Evolutionary conservation across 1,284 basidiomycete genomes (phyloP), one percentile per base, ranked within the genome.

Genomic region (Papiliotrema terrestris): DNA sequence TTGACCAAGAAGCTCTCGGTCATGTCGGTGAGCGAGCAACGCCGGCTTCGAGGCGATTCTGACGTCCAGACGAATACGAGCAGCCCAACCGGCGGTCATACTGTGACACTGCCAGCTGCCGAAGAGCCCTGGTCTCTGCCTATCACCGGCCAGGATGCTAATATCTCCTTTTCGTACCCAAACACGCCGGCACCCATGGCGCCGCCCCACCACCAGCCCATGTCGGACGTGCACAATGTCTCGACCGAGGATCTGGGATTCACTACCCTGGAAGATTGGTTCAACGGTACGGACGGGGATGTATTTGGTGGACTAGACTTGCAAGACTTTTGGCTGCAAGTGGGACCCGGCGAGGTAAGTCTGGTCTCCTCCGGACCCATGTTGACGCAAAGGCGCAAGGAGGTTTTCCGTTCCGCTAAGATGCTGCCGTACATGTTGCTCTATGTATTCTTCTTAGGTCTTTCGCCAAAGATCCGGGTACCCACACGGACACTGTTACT

Each of bases 401-500:
- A 22, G 69, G 67, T 32, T 71, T 71, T 57, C 68, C 68, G 3
- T 71, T 70, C 57, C 57, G 65, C 11, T 70, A 41, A 15, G 29
- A 6, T 32, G 29, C 6, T n/a, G n/a, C n/a, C n/a, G n/a, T n/a
- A 5, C 29, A 32, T 5, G 29, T 6, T 32, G 29, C 5, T 43
- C 19, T 32, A 20, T 38, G 37, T n/a, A 46, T 57, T 17, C 45
- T 54, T 61, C 75, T 80, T 82, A 41, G 79, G 79, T 59, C 89
- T 77, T 52, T 81, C 77, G 0, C 95, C 95, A 72, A 98, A 97
- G 53, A 97, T 91, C 22, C 87, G 85, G 8, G 89, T 93, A 0
- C 95, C 95, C 2, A 98, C 92, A 39, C 95, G 79, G 1, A 98
- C 92, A 52, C 92, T 85, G 67, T 89, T 85, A 68, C 90, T 89